Evolutionary conservation across 2,329 filamentous ascomycete species (phyloP), one percentile per base, ranked within the genome.

Genomic region (Colletotrichum gloeosporioides): DNA sequence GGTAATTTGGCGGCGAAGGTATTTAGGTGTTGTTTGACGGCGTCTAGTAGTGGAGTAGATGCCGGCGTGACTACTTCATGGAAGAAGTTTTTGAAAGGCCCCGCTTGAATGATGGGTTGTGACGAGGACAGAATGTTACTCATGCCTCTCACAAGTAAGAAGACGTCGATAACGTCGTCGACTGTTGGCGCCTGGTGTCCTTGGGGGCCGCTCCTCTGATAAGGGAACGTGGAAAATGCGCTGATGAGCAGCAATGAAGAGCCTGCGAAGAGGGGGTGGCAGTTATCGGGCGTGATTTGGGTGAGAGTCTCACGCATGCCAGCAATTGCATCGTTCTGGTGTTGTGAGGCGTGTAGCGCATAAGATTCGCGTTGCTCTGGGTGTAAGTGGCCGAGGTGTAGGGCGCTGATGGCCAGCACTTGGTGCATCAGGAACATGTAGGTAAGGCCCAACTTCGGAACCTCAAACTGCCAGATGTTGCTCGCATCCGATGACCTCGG

Each of bases 131-230:
- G 72, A 9, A 85, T 82, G 25, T 78, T 78, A 59, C 72, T 79
- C 79, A 85, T 84, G 49, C 83, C 83, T 8, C 80, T 78, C 5
- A 81, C 77, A 1, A 85, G 78, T 8, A 81, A 69, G 64, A 83
- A 82, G 2, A 85, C 80, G 36, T 84, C 83, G 15, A 84, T 44
- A 34, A 85, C 66, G 36, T 85, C 82, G 12, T 82, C 81, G 3
- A 85, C 67, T 1, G 76, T 77, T 9, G 82, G 80, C 9, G 75
- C 69, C 13, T 77, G 79, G 8, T 75, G 66, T 13, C 53, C 57
- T 8, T 69, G 67, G 31, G 73, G 18, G 1, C 61, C 29, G 9
- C 69, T 62, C n/a, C 77, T 67, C 2, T 79, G 79, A 8, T 75
- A 61, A 2, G 80, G 75, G 12, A 82, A 77, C 2, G 82, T 75